phyloP scores from a whole-genome alignment of 768 basidiomycete genomes.

The Lentinula lateritia region DNA sequence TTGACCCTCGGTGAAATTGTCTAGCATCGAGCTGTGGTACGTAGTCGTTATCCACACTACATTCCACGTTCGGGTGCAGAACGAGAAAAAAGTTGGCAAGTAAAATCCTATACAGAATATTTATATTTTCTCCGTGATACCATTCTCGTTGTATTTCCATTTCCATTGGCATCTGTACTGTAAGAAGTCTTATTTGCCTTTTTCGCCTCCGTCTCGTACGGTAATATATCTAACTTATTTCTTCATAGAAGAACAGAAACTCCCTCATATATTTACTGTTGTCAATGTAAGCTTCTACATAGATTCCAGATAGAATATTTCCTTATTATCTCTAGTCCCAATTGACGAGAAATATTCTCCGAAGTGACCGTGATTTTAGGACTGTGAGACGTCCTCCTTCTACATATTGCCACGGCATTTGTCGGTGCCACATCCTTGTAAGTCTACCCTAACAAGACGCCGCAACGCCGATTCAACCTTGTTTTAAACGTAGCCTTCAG shows the following conservation, averaged over 20 bases:
- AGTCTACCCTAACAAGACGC: too few species aligned
- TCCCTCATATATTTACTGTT: not conserved
- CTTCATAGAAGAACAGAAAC: too few species aligned
- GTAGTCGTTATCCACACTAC: not conserved
- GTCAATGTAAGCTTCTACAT: not conserved
- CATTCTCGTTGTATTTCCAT: not conserved
- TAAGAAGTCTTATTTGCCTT: too few species aligned
- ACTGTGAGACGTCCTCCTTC: too few species aligned
- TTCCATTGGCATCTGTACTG: too few species aligned
- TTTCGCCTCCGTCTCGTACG: not conserved
- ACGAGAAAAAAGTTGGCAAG: too few species aligned
- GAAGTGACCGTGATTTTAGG: not conserved
- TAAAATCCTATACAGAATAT: too few species aligned
- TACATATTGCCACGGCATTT: too few species aligned
- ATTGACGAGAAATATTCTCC: not conserved
- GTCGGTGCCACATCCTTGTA: too few species aligned
- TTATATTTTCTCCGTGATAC: not conserved
- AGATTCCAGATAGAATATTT: not conserved
- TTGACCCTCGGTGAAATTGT: slow-evolving; percentile 1
- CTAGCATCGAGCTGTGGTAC: too few species aligned
- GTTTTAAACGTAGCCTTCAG: too few species aligned
- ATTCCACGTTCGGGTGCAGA: not conserved
- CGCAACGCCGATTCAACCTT: too few species aligned
- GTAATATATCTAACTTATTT: not conserved
- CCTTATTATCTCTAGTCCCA: not conserved